Evolutionary conservation across 1,284 basidiomycete genomes (phyloP).

Genomic region (Trametes sp.): DNA sequence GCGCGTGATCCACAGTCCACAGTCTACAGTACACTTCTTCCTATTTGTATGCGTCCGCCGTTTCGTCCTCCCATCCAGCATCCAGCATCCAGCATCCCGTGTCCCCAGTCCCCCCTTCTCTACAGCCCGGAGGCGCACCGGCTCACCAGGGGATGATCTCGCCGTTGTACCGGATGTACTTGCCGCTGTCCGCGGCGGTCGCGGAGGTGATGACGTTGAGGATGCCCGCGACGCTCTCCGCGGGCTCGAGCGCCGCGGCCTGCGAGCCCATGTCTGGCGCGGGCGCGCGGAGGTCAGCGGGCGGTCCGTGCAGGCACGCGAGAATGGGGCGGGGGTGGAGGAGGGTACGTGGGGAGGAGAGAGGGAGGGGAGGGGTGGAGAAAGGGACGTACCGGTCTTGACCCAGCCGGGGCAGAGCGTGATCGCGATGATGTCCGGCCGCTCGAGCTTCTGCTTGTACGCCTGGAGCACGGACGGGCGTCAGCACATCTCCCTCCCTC

Average conservation of each 20-base stretch:
- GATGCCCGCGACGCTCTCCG: constrained; percentile 36
- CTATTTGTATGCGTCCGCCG: too few relatives aligned
- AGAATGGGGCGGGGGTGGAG: too few relatives aligned
- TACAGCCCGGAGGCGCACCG: too few relatives aligned
- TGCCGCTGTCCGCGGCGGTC: constrained; percentile 26
- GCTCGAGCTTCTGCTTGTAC: constrained; percentile 43
- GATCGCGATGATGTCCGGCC: constrained; percentile 36
- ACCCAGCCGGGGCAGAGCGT: constrained; percentile 42
- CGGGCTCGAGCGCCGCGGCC: constrained; percentile 39
- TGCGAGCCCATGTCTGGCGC: constrained; percentile 43
- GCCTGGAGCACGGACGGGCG: constrained; percentile 25
- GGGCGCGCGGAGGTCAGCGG: constrained; percentile 33
- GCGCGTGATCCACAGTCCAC: too few relatives aligned
- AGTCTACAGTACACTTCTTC: too few relatives aligned
- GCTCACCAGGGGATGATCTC: not conserved
- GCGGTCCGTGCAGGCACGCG: not conserved
- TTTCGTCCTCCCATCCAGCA: too few relatives aligned
- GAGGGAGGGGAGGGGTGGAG: not conserved
- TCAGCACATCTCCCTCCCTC: not conserved
- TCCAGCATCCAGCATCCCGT: too few relatives aligned
- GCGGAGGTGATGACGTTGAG: constrained; percentile 36
- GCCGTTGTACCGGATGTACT: constrained; percentile 12
- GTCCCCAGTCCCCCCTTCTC: too few relatives aligned
- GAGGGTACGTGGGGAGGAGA: too few relatives aligned
- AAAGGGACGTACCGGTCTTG: constrained; percentile 43